Base-by-base conservation (phyloP, 495 filamentous ascomycete species). In the Rostrohypoxylon terebratum region DNA sequence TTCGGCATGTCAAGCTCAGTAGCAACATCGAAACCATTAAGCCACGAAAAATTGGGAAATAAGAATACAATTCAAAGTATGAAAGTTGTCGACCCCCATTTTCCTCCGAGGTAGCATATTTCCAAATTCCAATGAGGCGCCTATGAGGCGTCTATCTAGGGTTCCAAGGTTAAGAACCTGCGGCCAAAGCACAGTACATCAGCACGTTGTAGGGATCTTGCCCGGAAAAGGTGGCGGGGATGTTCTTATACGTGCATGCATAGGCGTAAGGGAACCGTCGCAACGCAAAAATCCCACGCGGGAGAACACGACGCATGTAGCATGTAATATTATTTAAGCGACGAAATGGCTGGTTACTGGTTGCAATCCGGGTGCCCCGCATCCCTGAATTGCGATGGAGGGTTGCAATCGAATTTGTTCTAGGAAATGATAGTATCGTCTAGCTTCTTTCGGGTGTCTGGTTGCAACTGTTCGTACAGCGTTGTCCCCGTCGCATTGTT, bases 211-310 rank as follows among this genome's bases (percentile, higher is more conserved):
- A 36, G 51, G 31, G n/a, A 14, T 21, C 25, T 34, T 54, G 25
- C 4, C 50, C 20, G 25, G 50, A 54, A 8, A 8, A 34, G 25
- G 16, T 16, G 16, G 50, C 25, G 50, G 50, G 50, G 50, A 14
- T 54, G 50, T 54, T 54, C 50, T 31, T 28, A 7, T 33, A 54
- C 2, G n/a, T 45, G 16, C 42, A 20, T 45, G 42, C 42, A 45
- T 18, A 45, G 4, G 28, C 34, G 51, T 55, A 36, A 34, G 31
- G 31, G 31, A 16, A 36, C 31, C 51, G 51, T 36, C 51, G 51
- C 51, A 55, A 36, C 51, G 8, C 31, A 55, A 31, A 31, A 33
- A 55, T 34, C 51, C 28, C 18, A 55, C 51, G 51, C 51, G 51
- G 51, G 16, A 3, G 10, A 36, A 55, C 36, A 28, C 51, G 51